Conservation (phyloP, 1,284 basidiomycete genomes). For the Sanguinoderma infundibulare region DNA sequence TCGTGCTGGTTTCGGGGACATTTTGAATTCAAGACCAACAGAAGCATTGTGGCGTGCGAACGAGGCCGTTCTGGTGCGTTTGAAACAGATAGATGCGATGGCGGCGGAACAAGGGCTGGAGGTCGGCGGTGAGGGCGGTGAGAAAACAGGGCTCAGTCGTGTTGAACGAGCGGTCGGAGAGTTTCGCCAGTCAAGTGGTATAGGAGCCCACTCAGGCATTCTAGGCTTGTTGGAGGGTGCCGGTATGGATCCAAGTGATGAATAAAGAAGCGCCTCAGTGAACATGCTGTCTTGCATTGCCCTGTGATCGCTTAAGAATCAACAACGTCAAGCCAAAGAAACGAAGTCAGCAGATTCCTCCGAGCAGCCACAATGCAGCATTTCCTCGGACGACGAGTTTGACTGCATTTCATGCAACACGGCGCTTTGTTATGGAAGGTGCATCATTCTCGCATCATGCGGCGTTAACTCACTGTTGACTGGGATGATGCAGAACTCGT, state of each 20-base stretch:
- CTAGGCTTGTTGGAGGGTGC: constrained; percentile 50
- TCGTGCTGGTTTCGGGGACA: background rate
- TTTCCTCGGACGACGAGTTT: too few relatives aligned
- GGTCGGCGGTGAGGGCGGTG: constrained; percentile 47
- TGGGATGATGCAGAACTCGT: too few relatives aligned
- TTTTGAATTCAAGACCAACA: background rate
- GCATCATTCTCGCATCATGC: background rate
- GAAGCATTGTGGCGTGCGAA: constrained; percentile 42
- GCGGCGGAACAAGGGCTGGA: constrained; percentile 45
- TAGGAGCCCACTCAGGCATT: constrained; percentile 39
- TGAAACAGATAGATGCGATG: constrained; percentile 55
- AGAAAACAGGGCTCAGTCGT: constrained; percentile 50
- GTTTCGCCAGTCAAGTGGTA: constrained; percentile 26
- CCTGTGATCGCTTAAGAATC: too few relatives aligned
- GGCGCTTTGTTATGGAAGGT: background rate
- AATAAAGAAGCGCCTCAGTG: background rate
- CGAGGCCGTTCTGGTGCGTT: constrained; percentile 50
- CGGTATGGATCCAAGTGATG: constrained; percentile 32
- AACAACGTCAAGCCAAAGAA: background rate
- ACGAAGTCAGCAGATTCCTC: background rate
- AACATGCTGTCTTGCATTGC: too few relatives aligned
- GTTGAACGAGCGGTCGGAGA: constrained; percentile 53
- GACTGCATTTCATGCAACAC: too few relatives aligned
- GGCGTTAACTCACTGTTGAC: background rate
- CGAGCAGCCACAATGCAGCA: too few relatives aligned